phyloP scores from a whole-genome alignment of 495 filamentous ascomycete species.

The Glutinoglossum americanum region DNA sequence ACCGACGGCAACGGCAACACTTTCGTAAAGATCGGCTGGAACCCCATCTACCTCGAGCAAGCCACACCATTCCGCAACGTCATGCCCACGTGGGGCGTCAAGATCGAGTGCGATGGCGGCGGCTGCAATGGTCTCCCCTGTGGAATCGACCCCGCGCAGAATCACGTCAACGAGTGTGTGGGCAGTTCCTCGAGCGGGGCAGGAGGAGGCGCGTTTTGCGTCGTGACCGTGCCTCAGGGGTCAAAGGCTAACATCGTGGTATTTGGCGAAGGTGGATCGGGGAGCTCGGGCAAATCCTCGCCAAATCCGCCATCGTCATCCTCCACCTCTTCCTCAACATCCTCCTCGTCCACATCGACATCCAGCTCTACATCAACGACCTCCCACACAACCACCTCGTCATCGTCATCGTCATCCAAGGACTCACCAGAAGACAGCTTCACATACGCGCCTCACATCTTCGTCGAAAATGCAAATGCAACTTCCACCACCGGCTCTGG shows the following conservation, averaged over 20 bases:
- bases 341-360: neutral
- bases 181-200: conserved; percentile 32
- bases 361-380: neutral
- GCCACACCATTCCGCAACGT: conserved; percentile 32
- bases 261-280: conserved; percentile 39
- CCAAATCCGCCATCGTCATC: conserved; percentile 24
- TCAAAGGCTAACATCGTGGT: conserved; percentile 46
- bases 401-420: too few species aligned
- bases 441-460: conserved; percentile 3
- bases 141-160: conserved; percentile 42
- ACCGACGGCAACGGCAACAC: conserved; percentile 40
- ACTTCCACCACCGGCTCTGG: neutral
- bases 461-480: neutral
- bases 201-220: conserved; percentile 53
- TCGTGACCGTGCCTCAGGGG: conserved; percentile 55
- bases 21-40: conserved; percentile 60
- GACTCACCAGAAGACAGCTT: too few species aligned
- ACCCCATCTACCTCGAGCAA: conserved; percentile 48
- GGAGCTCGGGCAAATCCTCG: too few species aligned
- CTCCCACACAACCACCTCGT: too few species aligned
- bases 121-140: conserved; percentile 58
- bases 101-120: conserved; percentile 42
- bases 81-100: conserved; percentile 43
- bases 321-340: neutral
- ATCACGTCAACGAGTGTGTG: conserved; percentile 38